Evolutionary conservation across 2,329 filamentous ascomycete species (phyloP).

Genomic region (Leptodontidium sp.): DNA sequence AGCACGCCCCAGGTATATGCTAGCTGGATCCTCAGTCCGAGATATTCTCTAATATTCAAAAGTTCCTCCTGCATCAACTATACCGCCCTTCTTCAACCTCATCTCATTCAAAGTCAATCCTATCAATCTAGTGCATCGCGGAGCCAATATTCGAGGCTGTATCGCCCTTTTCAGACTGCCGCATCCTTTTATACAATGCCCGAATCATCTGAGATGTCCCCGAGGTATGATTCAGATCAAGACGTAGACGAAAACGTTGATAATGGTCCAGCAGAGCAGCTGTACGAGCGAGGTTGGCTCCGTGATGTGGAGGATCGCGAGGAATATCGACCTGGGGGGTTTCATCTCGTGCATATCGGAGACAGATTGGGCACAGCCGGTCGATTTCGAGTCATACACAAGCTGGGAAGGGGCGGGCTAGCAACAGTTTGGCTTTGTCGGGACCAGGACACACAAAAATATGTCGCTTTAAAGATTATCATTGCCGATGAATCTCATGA

Average conservation of each 20-base stretch:
- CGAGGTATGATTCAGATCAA: neutral
- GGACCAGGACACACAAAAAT: conserved; percentile 4
- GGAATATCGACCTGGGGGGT: neutral
- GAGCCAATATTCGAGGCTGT: no score
- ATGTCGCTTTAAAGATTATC: conserved; percentile 5
- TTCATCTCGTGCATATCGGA: neutral
- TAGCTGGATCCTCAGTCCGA: no score
- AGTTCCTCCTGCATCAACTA: no score
- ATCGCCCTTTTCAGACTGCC: no score
- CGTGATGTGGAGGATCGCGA: neutral
- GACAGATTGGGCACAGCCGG: neutral
- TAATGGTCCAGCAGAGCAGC: neutral
- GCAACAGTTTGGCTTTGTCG: conserved; percentile 6
- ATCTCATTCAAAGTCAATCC: no score
- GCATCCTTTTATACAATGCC: no score
- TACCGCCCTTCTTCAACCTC: no score
- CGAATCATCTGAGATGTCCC: neutral
- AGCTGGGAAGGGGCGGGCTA: neutral
- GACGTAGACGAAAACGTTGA: neutral
- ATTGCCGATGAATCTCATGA: neutral
- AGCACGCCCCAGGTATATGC: no score
- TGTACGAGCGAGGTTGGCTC: conserved; percentile 2
- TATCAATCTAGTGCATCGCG: no score
- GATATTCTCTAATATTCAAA: no score
- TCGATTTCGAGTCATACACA: neutral